Evolutionary conservation across 352 stramenopile genomes (phyloP).

Genomic region (Aphanomyces invadans): DNA sequence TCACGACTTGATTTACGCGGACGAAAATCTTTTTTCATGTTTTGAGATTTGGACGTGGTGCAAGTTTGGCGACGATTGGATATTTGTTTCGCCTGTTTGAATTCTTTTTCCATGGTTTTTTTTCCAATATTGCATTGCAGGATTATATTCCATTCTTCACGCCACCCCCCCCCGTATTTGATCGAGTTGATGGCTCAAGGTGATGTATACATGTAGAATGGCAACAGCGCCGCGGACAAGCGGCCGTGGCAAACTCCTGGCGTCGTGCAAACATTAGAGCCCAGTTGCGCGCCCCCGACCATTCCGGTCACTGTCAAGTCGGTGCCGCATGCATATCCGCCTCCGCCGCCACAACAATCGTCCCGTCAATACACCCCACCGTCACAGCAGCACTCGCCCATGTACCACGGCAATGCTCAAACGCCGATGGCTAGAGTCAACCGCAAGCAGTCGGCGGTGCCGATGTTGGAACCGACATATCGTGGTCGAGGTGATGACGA

Average conservation of each 20-base stretch:
- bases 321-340: not conserved
- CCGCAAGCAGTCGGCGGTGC: not conserved
- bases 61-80: too few relatives aligned
- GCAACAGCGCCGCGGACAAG: not conserved
- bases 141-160: not conserved
- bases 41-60: too few relatives aligned
- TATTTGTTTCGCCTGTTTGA: too few relatives aligned
- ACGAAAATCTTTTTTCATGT: too few relatives aligned
- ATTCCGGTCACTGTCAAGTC: not conserved
- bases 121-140: not conserved
- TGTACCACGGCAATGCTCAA: too few relatives aligned
- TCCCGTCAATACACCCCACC: not conserved
- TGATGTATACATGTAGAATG: not conserved
- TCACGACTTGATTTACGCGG: too few relatives aligned
- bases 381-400: not conserved
- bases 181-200: too few relatives aligned
- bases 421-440: too few relatives aligned
- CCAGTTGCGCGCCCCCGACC: not conserved
- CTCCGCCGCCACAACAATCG: not conserved
- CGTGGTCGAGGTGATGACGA: not conserved
- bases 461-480: not conserved
- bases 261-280: not conserved
- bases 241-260: not conserved
- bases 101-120: too few relatives aligned
- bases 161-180: not conserved